Base-by-base conservation (phyloP, 345 rosid species). In the Salix brachista region DNA sequence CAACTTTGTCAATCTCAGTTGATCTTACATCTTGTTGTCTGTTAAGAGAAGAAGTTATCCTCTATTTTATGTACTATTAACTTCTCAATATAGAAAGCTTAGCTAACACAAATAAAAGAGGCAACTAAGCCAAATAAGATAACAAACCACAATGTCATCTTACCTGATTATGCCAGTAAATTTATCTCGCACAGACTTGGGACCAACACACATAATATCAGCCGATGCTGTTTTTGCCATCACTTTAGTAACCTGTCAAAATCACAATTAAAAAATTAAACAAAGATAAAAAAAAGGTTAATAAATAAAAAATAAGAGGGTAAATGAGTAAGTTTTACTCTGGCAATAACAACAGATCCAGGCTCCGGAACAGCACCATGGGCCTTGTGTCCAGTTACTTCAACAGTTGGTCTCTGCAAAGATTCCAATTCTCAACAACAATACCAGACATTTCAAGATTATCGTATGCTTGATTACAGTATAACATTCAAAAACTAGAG, bases 11-110 rank as follows among this genome's bases (percentile, higher is more conserved):
- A 79, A 94, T 89, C 89, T 94, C 97, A 39, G 97, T 90, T 18
- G 91, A 90, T 83, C 98, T 90, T 67, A 94, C 98, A 83, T 95
- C 99, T 84, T 90, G 97, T 81, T 90, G 94, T 91, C 99, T 95
- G 84, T 75, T 41, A 71, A 80, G 64, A 77, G 37, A 26, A 44
- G 71, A 3, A 42, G 36, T 46, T 46, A 46, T 46, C 50, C 50
- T 28, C 70, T 52, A 8, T 19, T 23, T 52, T 13, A 62, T 13
- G 25, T 17, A 44, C 28, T 26, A 62, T 54, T 21, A 26, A 52
- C 52, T 69, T 25, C 26, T 34, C 36, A 61, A 30, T 32, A n/a
- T 66, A 76, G 50, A 46, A 58, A 10, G 54, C 67, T 16, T 21
- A 61, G 10, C 12, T 18, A 18, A 34, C 10, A 60, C 21, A 44